phyloP scores from a whole-genome alignment of 2,329 filamentous ascomycete genomes.

The Monosporascus sp. region DNA sequence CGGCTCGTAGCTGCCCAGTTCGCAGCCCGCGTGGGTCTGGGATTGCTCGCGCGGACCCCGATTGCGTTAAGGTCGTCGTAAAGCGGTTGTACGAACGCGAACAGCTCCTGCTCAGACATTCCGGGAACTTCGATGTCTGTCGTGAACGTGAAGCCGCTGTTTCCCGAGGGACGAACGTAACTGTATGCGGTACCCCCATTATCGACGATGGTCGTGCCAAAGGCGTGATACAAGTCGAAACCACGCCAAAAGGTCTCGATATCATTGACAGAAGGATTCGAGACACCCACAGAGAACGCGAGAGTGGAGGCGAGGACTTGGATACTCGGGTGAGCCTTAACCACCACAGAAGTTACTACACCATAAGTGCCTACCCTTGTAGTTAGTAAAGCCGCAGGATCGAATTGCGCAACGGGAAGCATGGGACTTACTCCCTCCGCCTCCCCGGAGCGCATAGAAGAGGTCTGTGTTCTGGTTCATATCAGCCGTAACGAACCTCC shows the following conservation, averaged over 20 bases:
- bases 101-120: slow-evolving; percentile 16
- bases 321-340: slow-evolving; percentile 23
- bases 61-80: slow-evolving; percentile 25
- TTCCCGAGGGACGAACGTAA: slow-evolving; percentile 23
- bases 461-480: slow-evolving; percentile 43
- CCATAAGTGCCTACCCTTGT: slow-evolving; percentile 21
- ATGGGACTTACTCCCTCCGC: slow-evolving; percentile 34
- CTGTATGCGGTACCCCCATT: slow-evolving; percentile 31
- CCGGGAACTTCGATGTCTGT: slow-evolving; percentile 29
- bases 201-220: slow-evolving; percentile 28
- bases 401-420: background rate
- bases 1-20: slow-evolving; percentile 22
- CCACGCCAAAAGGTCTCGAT: slow-evolving; percentile 25
- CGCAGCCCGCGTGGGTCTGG: slow-evolving; percentile 19
- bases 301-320: slow-evolving; percentile 16
- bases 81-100: slow-evolving; percentile 28
- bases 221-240: slow-evolving; percentile 28
- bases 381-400: slow-evolving; percentile 1
- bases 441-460: slow-evolving; percentile 52
- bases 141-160: slow-evolving; percentile 25
- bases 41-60: slow-evolving; percentile 23
- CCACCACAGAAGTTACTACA: slow-evolving; percentile 25
- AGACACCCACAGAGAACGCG: slow-evolving; percentile 11
- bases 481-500: slow-evolving; percentile 39
- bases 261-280: slow-evolving; percentile 4